Conservation (phyloP, 2,329 filamentous ascomycete species). For the Mycocentrospora acerina region DNA sequence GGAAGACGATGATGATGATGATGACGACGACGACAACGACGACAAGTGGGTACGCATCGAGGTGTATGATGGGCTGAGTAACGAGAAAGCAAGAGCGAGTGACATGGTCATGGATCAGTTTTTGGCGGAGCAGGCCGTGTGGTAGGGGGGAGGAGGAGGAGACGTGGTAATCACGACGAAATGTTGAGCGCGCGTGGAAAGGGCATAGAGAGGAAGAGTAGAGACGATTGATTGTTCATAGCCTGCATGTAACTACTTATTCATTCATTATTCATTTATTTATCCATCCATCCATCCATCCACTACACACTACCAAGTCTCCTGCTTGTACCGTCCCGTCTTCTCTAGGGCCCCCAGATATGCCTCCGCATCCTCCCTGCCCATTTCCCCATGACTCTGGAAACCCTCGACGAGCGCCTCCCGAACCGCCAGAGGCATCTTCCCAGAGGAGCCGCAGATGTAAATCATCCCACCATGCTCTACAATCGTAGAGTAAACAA, state of each 20-base stretch:
- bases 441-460: slow-evolving; percentile 64
- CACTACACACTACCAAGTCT: slow-evolving; percentile 61
- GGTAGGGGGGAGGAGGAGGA: no score
- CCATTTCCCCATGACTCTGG: slow-evolving; percentile 42
- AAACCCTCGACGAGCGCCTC: slow-evolving; percentile 67
- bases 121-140: no score
- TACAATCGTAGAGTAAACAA: slow-evolving; percentile 56
- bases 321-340: slow-evolving; percentile 64
- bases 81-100: no score
- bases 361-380: slow-evolving; percentile 55
- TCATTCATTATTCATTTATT: no score
- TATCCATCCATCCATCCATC: background rate
- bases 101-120: no score
- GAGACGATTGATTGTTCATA: background rate
- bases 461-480: slow-evolving; percentile 56
- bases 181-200: no score
- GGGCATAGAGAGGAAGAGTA: no score
- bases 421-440: slow-evolving; percentile 70
- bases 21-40: no score
- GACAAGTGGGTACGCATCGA: no score
- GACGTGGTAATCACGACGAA: no score
- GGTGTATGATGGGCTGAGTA: no score
- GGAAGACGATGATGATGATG: no score
- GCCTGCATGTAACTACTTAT: background rate
- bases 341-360: slow-evolving; percentile 62